Base-by-base conservation (phyloP, 1,139 yeast genomes). In the Taphrina populina region DNA sequence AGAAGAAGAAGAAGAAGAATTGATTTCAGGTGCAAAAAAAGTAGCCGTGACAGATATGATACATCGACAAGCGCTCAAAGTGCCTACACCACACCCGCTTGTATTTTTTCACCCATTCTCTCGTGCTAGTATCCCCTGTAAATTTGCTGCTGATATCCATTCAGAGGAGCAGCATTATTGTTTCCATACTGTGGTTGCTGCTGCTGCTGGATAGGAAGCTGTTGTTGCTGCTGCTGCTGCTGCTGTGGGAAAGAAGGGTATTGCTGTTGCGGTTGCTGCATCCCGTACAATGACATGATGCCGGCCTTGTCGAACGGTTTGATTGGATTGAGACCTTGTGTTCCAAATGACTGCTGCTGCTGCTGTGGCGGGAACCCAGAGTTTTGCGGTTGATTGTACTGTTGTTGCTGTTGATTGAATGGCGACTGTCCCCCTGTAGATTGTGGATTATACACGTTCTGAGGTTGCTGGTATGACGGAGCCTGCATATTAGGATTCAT, bases 251-350 rank as follows among this genome's bases (percentile, higher is more conserved):
- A 21, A n/a, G 24, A 29, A 19, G 26, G 11, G n/a, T 47, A 39
- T 35, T 47, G 53, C 10, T 30, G 37, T n/a, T 10, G 40, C 15
- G 44, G 54, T 27, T 37, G 39, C 17, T 32, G 32, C 7, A 33
- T 21, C 21, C 44, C 44, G 27, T 39, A 49, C 33, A 49, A 30
- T 11, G 39, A 37, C 46, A 49, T 37, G 46, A 49, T 49, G 29
- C 54, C 37, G 17, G 54, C 54, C 32, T 49, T 49, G 46, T 49
- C 54, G 33, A 49, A 49, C 6, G 54, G 44, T n/a, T 39, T 49
- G 21, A 36, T 10, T 3, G 54, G 54, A 11, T 52, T 49, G 47
- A 35, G 15, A 23, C 39, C 43, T 43, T 13, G 20, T 13, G 10
- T 34, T 49, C 8, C 30, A 8, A 26, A 23, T 11, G 33, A 32